These are phyloP conservation scores for Hirsutella thompsonii DNA, from an alignment of 2,329 filamentous ascomycete species.

Conservation along the genomic window DNA sequence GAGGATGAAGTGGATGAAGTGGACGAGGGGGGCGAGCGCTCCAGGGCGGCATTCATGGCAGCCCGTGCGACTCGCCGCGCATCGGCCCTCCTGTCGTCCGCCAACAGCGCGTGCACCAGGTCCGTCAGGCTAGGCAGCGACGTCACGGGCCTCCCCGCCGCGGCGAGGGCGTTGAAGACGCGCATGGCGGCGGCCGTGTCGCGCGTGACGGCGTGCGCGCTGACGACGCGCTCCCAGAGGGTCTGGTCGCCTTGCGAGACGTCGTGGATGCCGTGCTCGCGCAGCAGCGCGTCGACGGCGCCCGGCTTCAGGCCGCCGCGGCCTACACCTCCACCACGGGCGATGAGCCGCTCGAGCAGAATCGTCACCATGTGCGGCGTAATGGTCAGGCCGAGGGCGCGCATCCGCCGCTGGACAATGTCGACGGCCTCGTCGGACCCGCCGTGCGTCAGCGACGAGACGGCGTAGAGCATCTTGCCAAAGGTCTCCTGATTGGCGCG, in stretches of 20 bases:
- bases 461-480: slow-evolving; percentile 52
- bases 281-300: slow-evolving; percentile 47
- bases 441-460: slow-evolving; percentile 20
- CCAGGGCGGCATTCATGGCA: no score
- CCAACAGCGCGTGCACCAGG: slow-evolving; percentile 23
- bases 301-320: slow-evolving; percentile 43
- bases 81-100: slow-evolving; percentile 9
- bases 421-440: slow-evolving; percentile 37
- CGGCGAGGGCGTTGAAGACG: slow-evolving; percentile 31
- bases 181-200: slow-evolving; percentile 35
- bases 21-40: no score
- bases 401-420: slow-evolving; percentile 51
- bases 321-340: no score
- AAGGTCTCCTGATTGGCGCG: slow-evolving; percentile 51
- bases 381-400: slow-evolving; percentile 33
- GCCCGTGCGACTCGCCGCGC: slow-evolving; percentile 20
- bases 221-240: slow-evolving; percentile 59
- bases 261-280: slow-evolving; percentile 33
- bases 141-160: slow-evolving; percentile 24
- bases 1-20: no score
- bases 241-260: slow-evolving; percentile 36
- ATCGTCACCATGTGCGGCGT: slow-evolving; percentile 62
- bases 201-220: slow-evolving; percentile 47
- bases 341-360: slow-evolving; percentile 55
- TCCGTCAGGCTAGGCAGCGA: slow-evolving; percentile 29